A percentile compares a stretch with the other conserved stretches of the same genome.
These are phyloP conservation scores for Sporothrix luriei DNA, from an alignment of 2,329 filamentous ascomycete genomes.

Conservation along the genomic window DNA sequence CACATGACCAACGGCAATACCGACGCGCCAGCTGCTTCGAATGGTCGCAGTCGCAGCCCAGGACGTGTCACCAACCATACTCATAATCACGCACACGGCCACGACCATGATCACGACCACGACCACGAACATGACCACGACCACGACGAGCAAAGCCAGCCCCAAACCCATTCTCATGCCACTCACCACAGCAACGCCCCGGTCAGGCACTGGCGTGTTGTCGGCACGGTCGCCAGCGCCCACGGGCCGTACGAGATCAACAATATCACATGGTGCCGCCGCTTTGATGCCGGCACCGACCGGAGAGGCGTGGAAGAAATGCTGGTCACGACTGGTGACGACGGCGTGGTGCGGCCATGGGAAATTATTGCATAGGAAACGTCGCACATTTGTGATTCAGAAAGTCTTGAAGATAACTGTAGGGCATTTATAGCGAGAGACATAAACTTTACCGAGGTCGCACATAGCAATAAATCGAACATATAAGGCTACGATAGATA, in stretches of 20 bases:
- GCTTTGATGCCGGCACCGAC: conserved; percentile 67
- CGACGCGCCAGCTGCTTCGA: not conserved
- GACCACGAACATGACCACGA: not conserved
- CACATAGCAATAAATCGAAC: not conserved
- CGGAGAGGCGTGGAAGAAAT: conserved; percentile 71
- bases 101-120: conserved; percentile 38
- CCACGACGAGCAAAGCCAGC: not conserved
- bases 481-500: too few species aligned
- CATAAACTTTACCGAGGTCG: not conserved
- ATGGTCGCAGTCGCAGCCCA: conserved; percentile 26
- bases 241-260: conserved; percentile 96
- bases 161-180: not conserved
- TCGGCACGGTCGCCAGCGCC: conserved; percentile 69
- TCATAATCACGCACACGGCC: conserved; percentile 29
- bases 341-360: conserved; percentile 87
- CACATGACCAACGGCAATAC: conserved; percentile 27
- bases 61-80: conserved; percentile 35
- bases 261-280: conserved; percentile 82
- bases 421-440: not conserved
- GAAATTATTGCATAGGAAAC: conserved; percentile 42
- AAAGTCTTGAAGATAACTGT: not conserved
- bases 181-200: not conserved
- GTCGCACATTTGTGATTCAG: not conserved
- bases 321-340: conserved; percentile 87
- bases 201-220: conserved; percentile 64